Evolutionary conservation across 305 asterid genomes (phyloP).

Genomic region (Caryopteris hybrid): DNA sequence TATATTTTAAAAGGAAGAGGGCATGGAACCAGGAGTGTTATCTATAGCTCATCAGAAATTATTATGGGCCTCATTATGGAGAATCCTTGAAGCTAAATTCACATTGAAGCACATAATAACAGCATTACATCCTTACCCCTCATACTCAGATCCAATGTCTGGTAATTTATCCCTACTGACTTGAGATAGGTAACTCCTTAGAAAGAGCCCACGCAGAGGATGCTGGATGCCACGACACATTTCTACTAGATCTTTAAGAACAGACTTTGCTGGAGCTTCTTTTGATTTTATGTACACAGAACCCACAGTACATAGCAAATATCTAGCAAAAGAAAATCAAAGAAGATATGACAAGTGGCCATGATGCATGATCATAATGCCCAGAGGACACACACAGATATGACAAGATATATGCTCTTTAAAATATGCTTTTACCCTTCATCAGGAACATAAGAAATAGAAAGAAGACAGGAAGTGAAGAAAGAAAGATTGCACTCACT

Average conservation of each 20-base stretch:
- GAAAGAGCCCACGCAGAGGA: slow-evolving; percentile 94
- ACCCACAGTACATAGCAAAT: slow-evolving; percentile 94
- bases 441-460: neutral
- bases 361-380: neutral
- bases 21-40: neutral
- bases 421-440: neutral
- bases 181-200: slow-evolving; percentile 97
- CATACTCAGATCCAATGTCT: slow-evolving; percentile 92
- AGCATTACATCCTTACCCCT: slow-evolving; percentile 62
- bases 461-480: neutral
- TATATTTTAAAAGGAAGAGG: neutral
- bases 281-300: slow-evolving; percentile 89
- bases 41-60: neutral
- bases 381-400: neutral
- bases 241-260: slow-evolving; percentile 97
- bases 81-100: slow-evolving; percentile 11
- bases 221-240: slow-evolving; percentile 97
- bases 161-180: slow-evolving; percentile 96
- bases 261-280: slow-evolving; percentile 98
- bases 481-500: neutral
- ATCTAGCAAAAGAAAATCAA: slow-evolving; percentile 42
- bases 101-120: slow-evolving; percentile 9
- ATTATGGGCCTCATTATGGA: neutral
- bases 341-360: slow-evolving; percentile 10
- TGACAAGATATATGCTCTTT: neutral